Base-by-base conservation (phyloP, 2,329 filamentous ascomycete genomes). In the Ambrosiella xylebori region DNA sequence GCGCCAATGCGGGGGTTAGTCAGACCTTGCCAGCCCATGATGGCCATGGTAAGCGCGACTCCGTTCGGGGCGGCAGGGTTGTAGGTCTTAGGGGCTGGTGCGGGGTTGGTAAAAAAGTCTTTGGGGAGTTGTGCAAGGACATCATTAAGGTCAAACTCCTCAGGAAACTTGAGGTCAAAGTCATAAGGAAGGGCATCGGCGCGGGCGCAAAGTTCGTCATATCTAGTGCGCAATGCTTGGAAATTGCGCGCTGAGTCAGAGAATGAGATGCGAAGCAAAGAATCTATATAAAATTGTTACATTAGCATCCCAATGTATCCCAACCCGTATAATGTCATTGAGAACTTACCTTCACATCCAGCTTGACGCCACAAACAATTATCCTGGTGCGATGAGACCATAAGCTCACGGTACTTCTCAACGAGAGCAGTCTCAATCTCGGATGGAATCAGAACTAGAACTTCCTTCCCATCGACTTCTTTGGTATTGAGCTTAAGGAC, bases 351-450 rank as follows among this genome's bases (percentile, higher is more conserved):
- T 69, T 95, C 89, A 67, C 90, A 96, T n/a, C 88, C 89, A 61
- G 81, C 81, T 67, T 81, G 86, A 64, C 82, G 80, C 93, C 91
- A 98, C 15, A 93, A 74, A 66, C 91, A 98, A 61, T 82, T 82
- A 56, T 88, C 83, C 36, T 82, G 78, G 67, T 98, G 91, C 1
- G 83, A 85, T 27, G 80, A 76, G 12, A 86, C 71, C 56, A 96
- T 84, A 61, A 91, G 73, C 55, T 82, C 80, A 19, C 74, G 75
- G 66, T 95, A 96, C 65, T 84, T 84, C 51, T 86, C 79, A 7
- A 93, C 82, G 56, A 97, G 73, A 13, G 80, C 85, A 39, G 83
- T 73, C 65, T 80, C 79, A 52, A 87, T 80, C 63, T 85, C 81
- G 6, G 81, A 79, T 0, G 81, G 76, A 5, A 76, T 71, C 52